Base-by-base conservation (phyloP, 148 eudicot species). In the Rhododendron mucronatum region DNA sequence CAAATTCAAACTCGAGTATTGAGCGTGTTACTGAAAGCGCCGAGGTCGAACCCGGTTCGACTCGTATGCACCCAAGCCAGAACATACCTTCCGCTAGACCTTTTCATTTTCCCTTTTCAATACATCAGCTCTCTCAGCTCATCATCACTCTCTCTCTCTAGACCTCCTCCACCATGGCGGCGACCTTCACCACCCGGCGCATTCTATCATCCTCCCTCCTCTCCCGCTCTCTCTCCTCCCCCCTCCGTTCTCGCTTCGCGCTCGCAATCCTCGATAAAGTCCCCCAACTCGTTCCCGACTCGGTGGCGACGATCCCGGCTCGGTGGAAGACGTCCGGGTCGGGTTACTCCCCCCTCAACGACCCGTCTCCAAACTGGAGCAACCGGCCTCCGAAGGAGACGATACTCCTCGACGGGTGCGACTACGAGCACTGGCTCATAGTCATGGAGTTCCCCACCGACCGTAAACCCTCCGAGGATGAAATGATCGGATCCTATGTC, bases 401-500 rank as follows among this genome's bases (percentile, higher is more conserved):
- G 50, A 95, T 95, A 1, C 84, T 95, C 10, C 88, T 96, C 39
- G 99, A 96, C 45, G 99, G 99, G 0, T 96, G 99, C 77, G 99
- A 96, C 81, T 96, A 95, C 78, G 96, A 94, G 87, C 99, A 96
- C 84, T 96, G 97, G 97, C 91, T 96, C 10, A 94, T 96, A n/a
- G 93, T 92, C 39, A 91, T 96, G 97, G 97, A 96, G 77, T 96
- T 96, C 45, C 90, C 91, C 18, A 84, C 90, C 26, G 93, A 93
- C 9, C 92, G 92, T 55, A 85, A 87, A 47, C 93, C 98, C 75
- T 78, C 95, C 23, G 90, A 94, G 57, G 90, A 89, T 1, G 92
- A 94, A 39, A 95, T 96, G 96, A 84, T 95, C 21, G 13, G 88
- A 81, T 10, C 92, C 2, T 96, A 96, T 84, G 94, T 96, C 21